These are phyloP conservation scores for Paramecium caudatum DNA, from an alignment of 73 alveolate genomes.

Conservation along the genomic window DNA sequence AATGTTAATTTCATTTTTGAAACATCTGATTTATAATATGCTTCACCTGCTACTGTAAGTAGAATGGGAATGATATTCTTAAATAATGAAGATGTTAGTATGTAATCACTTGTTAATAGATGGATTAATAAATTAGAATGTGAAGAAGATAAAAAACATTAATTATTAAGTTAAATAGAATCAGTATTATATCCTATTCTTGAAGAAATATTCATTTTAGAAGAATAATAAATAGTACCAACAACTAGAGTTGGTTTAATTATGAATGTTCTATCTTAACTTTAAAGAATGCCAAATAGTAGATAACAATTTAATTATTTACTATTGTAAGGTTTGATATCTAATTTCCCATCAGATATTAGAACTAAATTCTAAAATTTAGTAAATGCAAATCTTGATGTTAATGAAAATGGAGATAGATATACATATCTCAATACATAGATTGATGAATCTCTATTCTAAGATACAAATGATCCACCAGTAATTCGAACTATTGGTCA, in stretches of 20 bases:
- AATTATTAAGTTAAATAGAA: conserved; percentile 32
- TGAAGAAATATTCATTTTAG: conserved; percentile 80
- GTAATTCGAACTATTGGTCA: conserved; percentile 89
- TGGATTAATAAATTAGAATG: conserved; percentile 95
- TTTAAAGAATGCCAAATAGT: conserved; percentile 35
- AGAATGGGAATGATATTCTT: conserved; percentile 99
- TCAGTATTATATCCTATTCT: conserved; percentile 17
- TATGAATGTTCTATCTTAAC: conserved; percentile 69
- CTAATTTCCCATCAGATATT: conserved; percentile 57
- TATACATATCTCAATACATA: conserved; percentile 49
- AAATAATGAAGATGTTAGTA: conserved; percentile 99
- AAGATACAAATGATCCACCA: conserved; percentile 92
- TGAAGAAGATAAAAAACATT: conserved; percentile 55
- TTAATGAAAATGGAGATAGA: conserved; percentile 50
- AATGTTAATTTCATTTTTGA: conserved; percentile 99
- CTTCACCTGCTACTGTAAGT: conserved; percentile 99
- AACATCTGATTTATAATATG: conserved; percentile 97
- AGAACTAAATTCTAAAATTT: conserved; percentile 75
- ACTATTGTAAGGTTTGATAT: conserved; percentile 37
- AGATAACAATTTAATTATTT: conserved; percentile 64
- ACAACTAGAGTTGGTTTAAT: conserved; percentile 74
- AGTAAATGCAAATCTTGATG: conserved; percentile 81
- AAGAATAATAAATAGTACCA: conserved; percentile 56
- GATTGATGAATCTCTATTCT: conserved; percentile 80
- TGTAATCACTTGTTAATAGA: conserved; percentile 91